A percentile compares a stretch with the other conserved stretches of the same genome.
phyloP scores from a whole-genome alignment of 208 protist genomes.

The Tritrichomonas foetus region DNA sequence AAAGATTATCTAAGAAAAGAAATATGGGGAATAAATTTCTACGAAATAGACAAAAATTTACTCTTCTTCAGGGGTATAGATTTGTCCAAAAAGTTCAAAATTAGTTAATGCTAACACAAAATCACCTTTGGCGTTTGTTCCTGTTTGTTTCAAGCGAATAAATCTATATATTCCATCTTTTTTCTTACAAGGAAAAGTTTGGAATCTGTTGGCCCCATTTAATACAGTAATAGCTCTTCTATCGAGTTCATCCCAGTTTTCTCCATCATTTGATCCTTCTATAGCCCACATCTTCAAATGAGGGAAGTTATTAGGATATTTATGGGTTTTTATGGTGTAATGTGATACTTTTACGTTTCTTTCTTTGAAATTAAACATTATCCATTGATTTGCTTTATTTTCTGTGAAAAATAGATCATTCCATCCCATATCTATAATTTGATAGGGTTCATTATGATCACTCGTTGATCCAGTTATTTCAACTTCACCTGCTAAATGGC shows the following conservation, averaged over 20 bases:
- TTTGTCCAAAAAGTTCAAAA: neutral
- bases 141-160: neutral
- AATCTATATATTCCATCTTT: neutral
- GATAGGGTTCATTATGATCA: neutral
- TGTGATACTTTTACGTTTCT: neutral
- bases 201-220: constrained; percentile 11
- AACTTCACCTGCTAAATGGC: neutral
- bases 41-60: no score
- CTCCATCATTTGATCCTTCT: constrained; percentile 14
- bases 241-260: neutral
- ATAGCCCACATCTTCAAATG: neutral
- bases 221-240: neutral
- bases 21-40: no score
- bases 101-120: neutral
- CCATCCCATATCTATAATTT: neutral
- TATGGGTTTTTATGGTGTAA: constrained; percentile 4
- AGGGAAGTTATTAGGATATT: neutral
- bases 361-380: constrained; percentile 12
- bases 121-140: neutral
- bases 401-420: neutral
- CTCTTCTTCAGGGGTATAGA: neutral
- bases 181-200: neutral
- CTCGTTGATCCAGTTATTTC: neutral
- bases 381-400: neutral
- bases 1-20: no score